phyloP scores from a whole-genome alignment of 805 yeast genomes.

The Ascoidea rubescens region DNA sequence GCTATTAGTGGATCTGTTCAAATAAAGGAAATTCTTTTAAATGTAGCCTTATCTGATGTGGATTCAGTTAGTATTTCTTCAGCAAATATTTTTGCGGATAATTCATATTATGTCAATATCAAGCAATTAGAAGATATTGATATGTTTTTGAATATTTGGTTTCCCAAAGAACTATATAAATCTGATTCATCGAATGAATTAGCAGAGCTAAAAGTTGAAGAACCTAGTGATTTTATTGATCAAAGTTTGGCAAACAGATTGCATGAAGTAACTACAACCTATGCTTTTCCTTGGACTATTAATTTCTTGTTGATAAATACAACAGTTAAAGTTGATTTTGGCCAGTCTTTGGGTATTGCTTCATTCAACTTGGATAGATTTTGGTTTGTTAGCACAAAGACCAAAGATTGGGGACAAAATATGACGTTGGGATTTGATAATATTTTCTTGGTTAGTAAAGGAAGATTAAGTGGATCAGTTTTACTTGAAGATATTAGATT shows the following conservation, averaged over 20 bases:
- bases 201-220: background rate
- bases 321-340: conserved; percentile 54
- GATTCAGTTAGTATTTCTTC: conserved; percentile 28
- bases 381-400: conserved; percentile 60
- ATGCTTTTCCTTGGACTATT: conserved; percentile 64
- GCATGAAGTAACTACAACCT: conserved; percentile 44
- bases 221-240: background rate
- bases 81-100: conserved; percentile 38
- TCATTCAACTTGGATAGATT: conserved; percentile 37
- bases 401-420: conserved; percentile 57
- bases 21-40: conserved; percentile 31
- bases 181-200: background rate
- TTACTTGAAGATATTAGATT: conserved; percentile 32
- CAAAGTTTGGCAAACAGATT: conserved; percentile 30
- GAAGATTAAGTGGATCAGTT: conserved; percentile 71
- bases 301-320: conserved; percentile 41
- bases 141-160: conserved; percentile 75
- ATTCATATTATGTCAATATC: conserved; percentile 52
- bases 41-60: conserved; percentile 29
- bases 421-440: conserved; percentile 45
- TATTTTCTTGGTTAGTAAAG: conserved; percentile 42
- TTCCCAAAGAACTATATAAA: conserved; percentile 22
- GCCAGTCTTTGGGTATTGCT: conserved; percentile 67
- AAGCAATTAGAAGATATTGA: conserved; percentile 82
- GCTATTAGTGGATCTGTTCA: conserved; percentile 68